These are phyloP conservation scores for Trametes punicea DNA, from an alignment of 768 basidiomycete species.

Conservation along the genomic window DNA sequence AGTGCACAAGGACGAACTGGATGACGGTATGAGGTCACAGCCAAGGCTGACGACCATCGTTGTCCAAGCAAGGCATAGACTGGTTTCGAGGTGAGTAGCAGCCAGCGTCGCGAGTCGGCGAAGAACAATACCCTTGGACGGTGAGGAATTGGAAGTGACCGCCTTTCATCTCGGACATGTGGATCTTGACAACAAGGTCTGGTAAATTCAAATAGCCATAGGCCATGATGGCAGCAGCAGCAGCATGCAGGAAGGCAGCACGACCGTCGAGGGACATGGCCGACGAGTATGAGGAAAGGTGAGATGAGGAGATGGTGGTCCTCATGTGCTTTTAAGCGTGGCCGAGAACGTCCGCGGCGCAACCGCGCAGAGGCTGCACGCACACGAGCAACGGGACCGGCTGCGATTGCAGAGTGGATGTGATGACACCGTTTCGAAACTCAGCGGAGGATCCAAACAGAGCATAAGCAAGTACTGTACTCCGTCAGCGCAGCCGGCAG, in stretches of 20 bases:
- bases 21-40: slow-evolving; percentile 38
- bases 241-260: slow-evolving; percentile 32
- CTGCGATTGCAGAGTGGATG: too few species aligned
- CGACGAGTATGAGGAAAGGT: neutral
- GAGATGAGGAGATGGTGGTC: neutral
- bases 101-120: neutral
- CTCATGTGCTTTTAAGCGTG: neutral
- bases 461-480: too few species aligned
- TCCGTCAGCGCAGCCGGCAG: too few species aligned
- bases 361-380: too few species aligned
- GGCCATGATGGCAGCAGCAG: slow-evolving; percentile 33
- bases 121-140: slow-evolving; percentile 59
- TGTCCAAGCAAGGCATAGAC: slow-evolving; percentile 37
- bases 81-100: slow-evolving; percentile 13
- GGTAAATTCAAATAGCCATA: slow-evolving; percentile 33
- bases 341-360: too few species aligned
- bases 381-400: too few species aligned
- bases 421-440: too few species aligned
- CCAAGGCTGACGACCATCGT: slow-evolving; percentile 40
- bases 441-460: too few species aligned
- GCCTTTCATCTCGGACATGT: slow-evolving; percentile 47
- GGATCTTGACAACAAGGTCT: slow-evolving; percentile 21
- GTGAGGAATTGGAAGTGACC: slow-evolving; percentile 75
- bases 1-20: neutral
- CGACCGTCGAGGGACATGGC: slow-evolving; percentile 9